phyloP scores from a whole-genome alignment of 306 rosid species.

The Argentina anserina region DNA sequence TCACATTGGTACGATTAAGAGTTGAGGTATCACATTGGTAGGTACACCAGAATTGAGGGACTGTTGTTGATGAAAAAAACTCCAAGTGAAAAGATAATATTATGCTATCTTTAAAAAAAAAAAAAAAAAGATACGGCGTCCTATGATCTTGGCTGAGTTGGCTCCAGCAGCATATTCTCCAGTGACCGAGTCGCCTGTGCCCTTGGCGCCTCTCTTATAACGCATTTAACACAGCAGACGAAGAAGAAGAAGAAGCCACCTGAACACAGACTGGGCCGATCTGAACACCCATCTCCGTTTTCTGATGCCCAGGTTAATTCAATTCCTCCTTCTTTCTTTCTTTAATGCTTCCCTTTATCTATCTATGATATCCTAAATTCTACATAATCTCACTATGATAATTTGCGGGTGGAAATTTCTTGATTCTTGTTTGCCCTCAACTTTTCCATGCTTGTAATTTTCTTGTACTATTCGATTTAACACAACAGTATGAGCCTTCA shows the following conservation, averaged over 20 bases:
- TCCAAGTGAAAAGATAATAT: too few relatives aligned
- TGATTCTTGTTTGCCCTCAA: not conserved
- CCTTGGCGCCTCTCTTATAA: conserved; percentile 6
- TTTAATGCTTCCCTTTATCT: not conserved
- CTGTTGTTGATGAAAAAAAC: too few relatives aligned
- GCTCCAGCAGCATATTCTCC: not conserved
- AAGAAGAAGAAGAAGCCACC: not conserved
- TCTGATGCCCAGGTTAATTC: not conserved
- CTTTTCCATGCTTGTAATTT: not conserved
- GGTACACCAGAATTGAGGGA: too few relatives aligned
- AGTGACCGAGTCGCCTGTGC: conserved; percentile 4
- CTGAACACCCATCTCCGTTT: not conserved
- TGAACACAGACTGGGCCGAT: not conserved
- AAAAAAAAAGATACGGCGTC: not conserved
- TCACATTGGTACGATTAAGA: too few relatives aligned
- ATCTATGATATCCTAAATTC: not conserved
- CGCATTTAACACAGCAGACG: not conserved
- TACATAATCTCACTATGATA: not conserved
- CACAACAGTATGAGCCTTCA: not conserved
- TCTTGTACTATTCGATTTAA: not conserved
- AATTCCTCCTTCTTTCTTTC: not conserved
- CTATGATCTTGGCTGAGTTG: not conserved
- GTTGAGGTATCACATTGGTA: too few relatives aligned
- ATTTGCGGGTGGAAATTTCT: not conserved
- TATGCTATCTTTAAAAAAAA: too few relatives aligned